A percentile compares a stretch with the other conserved stretches of the same genome.
phyloP scores from a whole-genome alignment of 2,329 filamentous ascomycete species.

The Ophiostoma angusticollis region DNA sequence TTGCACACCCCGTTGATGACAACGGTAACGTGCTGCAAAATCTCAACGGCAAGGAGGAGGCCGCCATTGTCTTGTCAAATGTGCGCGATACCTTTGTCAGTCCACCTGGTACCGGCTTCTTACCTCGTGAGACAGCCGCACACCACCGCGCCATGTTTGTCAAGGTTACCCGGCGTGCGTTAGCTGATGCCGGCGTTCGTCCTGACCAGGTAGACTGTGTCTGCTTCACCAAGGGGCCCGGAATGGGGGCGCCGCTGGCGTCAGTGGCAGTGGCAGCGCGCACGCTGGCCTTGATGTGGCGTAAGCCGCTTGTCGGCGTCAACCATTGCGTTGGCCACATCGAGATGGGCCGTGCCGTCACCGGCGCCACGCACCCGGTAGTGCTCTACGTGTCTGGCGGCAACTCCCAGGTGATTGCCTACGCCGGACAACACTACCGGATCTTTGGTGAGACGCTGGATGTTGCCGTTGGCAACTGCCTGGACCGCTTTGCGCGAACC shows the following conservation, averaged over 20 bases:
- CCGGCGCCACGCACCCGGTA: conserved; percentile 78
- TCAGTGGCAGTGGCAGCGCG: conserved; percentile 73
- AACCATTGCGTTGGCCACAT: conserved; percentile 99
- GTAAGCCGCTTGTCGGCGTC: conserved; percentile 77
- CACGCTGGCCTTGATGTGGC: conserved; percentile 72
- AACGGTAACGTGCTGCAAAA: conserved; percentile 5
- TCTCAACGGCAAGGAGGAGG: conserved; percentile 26
- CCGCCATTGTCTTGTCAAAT: conserved; percentile 72
- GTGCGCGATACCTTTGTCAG: conserved; percentile 87
- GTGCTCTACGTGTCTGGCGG: conserved; percentile 92
- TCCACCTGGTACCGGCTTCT: conserved; percentile 84
- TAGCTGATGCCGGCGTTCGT: conserved; percentile 52
- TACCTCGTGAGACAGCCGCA: conserved; percentile 88
- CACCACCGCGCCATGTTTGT: conserved; percentile 86
- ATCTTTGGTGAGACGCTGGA: conserved; percentile 98
- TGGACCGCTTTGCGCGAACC: conserved; percentile 89
- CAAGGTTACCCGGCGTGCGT: conserved; percentile 63
- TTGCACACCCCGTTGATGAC: conserved; percentile 50
- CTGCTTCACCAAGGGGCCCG: conserved; percentile 89
- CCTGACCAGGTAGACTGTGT: conserved; percentile 70
- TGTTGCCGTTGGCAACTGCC: conserved; percentile 93
- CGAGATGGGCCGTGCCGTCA: conserved; percentile 93
- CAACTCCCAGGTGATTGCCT: conserved; percentile 96
- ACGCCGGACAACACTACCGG: conserved; percentile 84
- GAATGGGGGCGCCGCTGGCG: conserved; percentile 89